Percentiles rank a stretch among this genome's conserved stretches.
Conservation (phyloP, 2,329 filamentous ascomycete genomes). For the Emmonsiellopsis sp. region DNA sequence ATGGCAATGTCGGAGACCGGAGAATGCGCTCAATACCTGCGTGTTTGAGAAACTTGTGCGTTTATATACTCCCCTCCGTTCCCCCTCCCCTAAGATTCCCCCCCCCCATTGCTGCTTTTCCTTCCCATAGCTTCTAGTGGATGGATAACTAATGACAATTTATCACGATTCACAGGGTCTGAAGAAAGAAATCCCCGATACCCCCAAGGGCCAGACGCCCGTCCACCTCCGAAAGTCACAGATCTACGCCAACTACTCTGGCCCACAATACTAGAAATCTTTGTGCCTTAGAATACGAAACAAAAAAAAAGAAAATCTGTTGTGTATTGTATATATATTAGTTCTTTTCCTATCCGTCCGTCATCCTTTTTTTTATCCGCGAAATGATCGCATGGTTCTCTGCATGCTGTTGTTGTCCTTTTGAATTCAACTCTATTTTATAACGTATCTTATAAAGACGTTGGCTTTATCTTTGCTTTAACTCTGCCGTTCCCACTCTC, state of each 20-base stretch:
- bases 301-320: conserved; percentile 14
- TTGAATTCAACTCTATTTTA: neutral
- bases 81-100: neutral
- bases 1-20: conserved; percentile 83
- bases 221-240: conserved; percentile 59
- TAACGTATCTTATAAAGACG: neutral
- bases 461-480: neutral
- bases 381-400: conserved; percentile 15
- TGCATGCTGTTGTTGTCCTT: no score
- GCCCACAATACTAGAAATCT: conserved; percentile 26
- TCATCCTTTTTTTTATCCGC: conserved; percentile 15
- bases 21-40: conserved; percentile 89
- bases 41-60: conserved; percentile 91
- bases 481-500: no score
- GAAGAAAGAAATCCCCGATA: conserved; percentile 69
- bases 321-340: conserved; percentile 2
- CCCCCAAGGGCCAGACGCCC: conserved; percentile 59
- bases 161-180: conserved; percentile 50
- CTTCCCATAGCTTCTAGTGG: no score
- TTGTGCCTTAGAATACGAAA: conserved; percentile 15
- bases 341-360: conserved; percentile 29
- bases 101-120: neutral
- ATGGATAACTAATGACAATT: neutral
- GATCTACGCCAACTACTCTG: conserved; percentile 32
- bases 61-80: conserved; percentile 13